Conservation (phyloP, 805 yeast genomes). For the Kodamaea restingae region DNA sequence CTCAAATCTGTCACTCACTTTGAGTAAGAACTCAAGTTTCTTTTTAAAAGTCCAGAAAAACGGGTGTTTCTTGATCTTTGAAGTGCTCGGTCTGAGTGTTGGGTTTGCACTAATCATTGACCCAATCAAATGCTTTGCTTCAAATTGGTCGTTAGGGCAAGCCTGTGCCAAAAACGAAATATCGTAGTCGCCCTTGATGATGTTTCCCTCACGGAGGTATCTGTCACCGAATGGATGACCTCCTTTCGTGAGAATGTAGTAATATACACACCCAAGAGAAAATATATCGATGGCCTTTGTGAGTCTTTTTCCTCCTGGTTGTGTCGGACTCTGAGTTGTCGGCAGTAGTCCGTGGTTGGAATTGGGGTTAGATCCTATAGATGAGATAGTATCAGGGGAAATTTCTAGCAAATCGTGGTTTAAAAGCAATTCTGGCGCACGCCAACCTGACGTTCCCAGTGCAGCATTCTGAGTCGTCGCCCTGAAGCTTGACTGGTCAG, state of each 20-base stretch:
- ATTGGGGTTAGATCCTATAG: constrained; percentile 19
- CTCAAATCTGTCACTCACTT: constrained; percentile 89
- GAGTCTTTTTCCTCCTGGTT: constrained; percentile 46
- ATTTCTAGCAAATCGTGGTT: constrained; percentile 35
- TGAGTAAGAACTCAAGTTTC: constrained; percentile 77
- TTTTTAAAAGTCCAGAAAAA: constrained; percentile 75
- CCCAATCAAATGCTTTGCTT: constrained; percentile 67
- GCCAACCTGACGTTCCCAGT: constrained; percentile 93
- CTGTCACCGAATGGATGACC: constrained; percentile 94
- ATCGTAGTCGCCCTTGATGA: constrained; percentile 61
- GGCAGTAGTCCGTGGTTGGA: constrained; percentile 10
- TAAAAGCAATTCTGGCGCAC: constrained; percentile 85
- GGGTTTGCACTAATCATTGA: constrained; percentile 74
- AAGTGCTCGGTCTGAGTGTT: constrained; percentile 64
- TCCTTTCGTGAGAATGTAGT: constrained; percentile 78
- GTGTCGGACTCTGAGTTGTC: constrained; percentile 7
- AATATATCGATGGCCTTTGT: constrained; percentile 92
- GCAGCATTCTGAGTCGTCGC: constrained; percentile 93
- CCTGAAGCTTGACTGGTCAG: constrained; percentile 88
- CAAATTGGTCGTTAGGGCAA: constrained; percentile 45
- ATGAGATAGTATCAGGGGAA: constrained; percentile 35
- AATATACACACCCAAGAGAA: constrained; percentile 92
- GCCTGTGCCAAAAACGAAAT: constrained; percentile 43
- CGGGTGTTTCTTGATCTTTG: constrained; percentile 72
- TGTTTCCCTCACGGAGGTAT: constrained; percentile 83